Base-by-base conservation (phyloP, 257 asterid species). In the Penstemon newberryi region DNA sequence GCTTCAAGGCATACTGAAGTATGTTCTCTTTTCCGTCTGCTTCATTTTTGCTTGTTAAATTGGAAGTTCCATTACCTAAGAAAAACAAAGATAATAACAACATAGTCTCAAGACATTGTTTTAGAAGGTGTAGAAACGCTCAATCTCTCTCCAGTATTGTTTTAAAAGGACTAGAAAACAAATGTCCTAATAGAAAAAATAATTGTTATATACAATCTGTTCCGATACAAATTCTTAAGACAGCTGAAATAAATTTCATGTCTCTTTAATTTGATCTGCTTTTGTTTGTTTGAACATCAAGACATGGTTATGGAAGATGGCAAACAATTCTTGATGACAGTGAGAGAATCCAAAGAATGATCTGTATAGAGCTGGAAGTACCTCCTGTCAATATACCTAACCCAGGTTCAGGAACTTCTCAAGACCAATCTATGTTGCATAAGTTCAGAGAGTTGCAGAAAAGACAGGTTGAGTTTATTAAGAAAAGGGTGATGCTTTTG, bases 281-380 rank as follows among this genome's bases (percentile, higher is more conserved):
- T 76, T 56, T 60, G 46, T 58, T 52, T 69, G 43, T 71, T 56
- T 73, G 72, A 74, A 72, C 70, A 50, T 77, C 64, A 70, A 91
- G 99, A 74, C 99, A 94, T 83, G 99, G 99, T 59, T 94, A 90
- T 71, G 99, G 97, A 72, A 89, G 95, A 87, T 94, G 99, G 99
- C 99, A 94, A 86, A 85, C 97, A 53, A 84, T 94, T 73, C 86
- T 89, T 63, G 99, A 94, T 70, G 99, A 94, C 81, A 94, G 84
- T 87, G 95, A 84, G 81, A 86, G 77, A 72, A 71, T 94, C 67
- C 97, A 91, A 76, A 97, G 91, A 80, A 75, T 85, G 71, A 91
- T 94, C 66, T 94, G 96, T 79, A 90, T 84, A 80, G 97, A 90
- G 86, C 83, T 87, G 73, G 85, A 82, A 71, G 95, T 92, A 68